phyloP scores from a whole-genome alignment of 192 early-diverging fungal species.

The Coemansia sp. region DNA sequence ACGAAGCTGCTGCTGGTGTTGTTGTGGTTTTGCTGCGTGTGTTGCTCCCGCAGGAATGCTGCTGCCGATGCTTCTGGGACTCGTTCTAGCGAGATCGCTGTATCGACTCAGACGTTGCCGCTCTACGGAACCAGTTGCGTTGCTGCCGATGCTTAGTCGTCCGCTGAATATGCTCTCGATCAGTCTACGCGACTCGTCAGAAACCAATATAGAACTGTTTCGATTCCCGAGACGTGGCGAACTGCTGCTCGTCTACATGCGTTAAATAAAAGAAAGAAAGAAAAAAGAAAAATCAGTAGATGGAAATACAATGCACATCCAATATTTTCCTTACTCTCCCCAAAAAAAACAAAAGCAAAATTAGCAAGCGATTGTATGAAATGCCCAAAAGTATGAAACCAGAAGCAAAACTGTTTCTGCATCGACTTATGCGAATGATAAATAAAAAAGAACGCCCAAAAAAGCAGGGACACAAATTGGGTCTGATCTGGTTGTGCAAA shows the following conservation, averaged over 20 bases:
- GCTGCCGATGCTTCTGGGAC: neutral
- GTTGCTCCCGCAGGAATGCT: neutral
- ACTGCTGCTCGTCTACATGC: slow-evolving; percentile 14
- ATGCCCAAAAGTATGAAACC: neutral
- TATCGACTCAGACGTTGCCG: slow-evolving; percentile 4
- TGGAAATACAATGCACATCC: neutral
- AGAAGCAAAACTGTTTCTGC: neutral
- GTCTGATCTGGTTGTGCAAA: neutral
- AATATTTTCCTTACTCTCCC: neutral
- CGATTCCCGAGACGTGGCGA: slow-evolving; percentile 24
- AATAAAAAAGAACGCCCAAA: neutral
- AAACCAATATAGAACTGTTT: slow-evolving; percentile 18
- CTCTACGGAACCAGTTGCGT: neutral
- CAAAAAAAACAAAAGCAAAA: neutral
- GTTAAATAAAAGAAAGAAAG: neutral
- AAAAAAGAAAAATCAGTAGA: neutral
- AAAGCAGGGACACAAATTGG: neutral
- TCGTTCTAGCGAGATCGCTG: neutral
- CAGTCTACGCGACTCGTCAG: slow-evolving; percentile 44
- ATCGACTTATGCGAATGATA: neutral
- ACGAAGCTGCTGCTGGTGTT: neutral
- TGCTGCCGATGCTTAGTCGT: slow-evolving; percentile 44
- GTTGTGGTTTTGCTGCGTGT: neutral
- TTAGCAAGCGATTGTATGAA: neutral
- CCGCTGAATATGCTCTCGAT: slow-evolving; percentile 51